phyloP scores from a whole-genome alignment of 2,329 filamentous ascomycete species.

The Thelonectria blattea region DNA sequence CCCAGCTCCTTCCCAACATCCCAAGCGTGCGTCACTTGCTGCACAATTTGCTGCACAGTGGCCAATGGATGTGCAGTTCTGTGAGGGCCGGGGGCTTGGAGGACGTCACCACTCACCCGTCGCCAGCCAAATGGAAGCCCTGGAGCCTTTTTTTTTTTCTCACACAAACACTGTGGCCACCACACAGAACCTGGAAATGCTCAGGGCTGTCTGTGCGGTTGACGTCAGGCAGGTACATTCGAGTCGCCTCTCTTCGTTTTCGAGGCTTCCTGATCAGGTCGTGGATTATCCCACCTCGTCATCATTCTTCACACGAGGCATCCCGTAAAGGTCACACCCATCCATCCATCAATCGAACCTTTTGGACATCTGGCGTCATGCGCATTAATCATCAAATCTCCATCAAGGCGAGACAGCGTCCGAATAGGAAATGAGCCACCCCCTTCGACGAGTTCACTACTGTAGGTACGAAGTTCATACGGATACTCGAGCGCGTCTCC shows the following conservation, averaged over 20 bases:
- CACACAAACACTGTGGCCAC: constrained; percentile 17
- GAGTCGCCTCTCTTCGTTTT: no score
- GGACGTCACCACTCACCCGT: constrained; percentile 19
- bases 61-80: constrained; percentile 11
- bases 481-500: constrained; percentile 1
- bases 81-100: constrained; percentile 13
- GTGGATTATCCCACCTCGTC: constrained; percentile 14
- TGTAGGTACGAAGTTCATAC: no score
- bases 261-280: background rate
- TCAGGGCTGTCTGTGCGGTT: constrained; percentile 4
- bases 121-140: constrained; percentile 1
- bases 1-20: constrained; percentile 5
- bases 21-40: constrained; percentile 17
- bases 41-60: background rate
- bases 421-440: constrained; percentile 8
- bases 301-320: constrained; percentile 10
- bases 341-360: constrained; percentile 8
- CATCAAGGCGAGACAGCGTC: background rate
- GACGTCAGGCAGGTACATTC: background rate
- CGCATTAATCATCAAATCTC: constrained; percentile 8
- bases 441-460: constrained; percentile 12
- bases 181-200: constrained; percentile 1
- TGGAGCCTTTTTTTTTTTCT: constrained; percentile 1
- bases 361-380: constrained; percentile 7
- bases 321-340: background rate